These are phyloP conservation scores for Aspergillus tubingensis DNA, from an alignment of 2,329 filamentous ascomycete species.

Conservation along the genomic window DNA sequence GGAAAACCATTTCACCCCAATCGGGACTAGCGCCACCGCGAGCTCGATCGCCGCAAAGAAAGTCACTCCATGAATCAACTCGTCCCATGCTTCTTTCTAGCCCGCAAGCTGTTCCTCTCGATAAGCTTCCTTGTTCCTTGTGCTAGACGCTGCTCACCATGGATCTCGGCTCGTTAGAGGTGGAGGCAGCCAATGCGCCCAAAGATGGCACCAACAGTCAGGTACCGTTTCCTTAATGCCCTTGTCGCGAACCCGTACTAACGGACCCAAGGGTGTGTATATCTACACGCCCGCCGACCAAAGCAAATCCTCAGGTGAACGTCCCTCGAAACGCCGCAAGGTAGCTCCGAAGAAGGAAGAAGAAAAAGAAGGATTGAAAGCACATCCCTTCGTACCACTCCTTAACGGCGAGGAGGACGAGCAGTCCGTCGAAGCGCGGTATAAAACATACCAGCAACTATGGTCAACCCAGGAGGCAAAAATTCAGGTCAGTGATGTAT, in stretches of 20 bases:
- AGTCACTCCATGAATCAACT: background rate
- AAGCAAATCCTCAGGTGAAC: slow-evolving; percentile 37
- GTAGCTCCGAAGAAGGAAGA: slow-evolving; percentile 43
- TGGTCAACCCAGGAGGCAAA: slow-evolving; percentile 43
- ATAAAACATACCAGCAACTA: slow-evolving; percentile 40
- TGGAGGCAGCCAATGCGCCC: slow-evolving; percentile 26
- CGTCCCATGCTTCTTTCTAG: background rate
- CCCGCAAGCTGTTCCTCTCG: background rate
- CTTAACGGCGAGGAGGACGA: slow-evolving; percentile 41
- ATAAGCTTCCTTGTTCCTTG: background rate
- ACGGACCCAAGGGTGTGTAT: slow-evolving; percentile 57
- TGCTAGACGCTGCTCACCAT: slow-evolving; percentile 19
- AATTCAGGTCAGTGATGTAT: slow-evolving; percentile 37
- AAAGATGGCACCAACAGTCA: slow-evolving; percentile 34
- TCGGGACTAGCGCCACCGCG: slow-evolving; percentile 35
- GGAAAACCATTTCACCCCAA: slow-evolving; percentile 30
- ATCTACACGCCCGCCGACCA: slow-evolving; percentile 59
- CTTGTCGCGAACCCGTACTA: slow-evolving; percentile 16
- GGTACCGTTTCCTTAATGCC: slow-evolving; percentile 21
- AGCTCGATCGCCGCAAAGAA: slow-evolving; percentile 7
- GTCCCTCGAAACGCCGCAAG: slow-evolving; percentile 61
- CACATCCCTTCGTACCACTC: slow-evolving; percentile 40
- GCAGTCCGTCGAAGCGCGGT: slow-evolving; percentile 36
- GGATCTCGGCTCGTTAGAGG: slow-evolving; percentile 20
- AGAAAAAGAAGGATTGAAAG: slow-evolving; percentile 5